Base-by-base conservation (phyloP, 805 yeast species). In the Yamadazyma paraphyllophila region DNA sequence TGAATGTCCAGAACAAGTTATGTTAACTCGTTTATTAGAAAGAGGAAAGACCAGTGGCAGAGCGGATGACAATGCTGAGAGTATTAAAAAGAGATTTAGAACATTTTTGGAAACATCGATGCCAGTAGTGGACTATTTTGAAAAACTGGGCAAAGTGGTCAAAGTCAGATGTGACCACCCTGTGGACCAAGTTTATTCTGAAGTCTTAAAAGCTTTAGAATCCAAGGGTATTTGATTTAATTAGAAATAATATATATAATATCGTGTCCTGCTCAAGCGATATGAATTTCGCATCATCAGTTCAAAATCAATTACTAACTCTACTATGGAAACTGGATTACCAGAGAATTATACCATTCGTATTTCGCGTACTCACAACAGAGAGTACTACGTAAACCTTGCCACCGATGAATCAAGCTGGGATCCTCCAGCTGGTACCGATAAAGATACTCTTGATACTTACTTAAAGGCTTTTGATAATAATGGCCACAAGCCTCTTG, bases 11-110 rank as follows among this genome's bases (percentile, higher is more conserved):
- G 94, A 86, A 64, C 60, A 69, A 34, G 86, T 88, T 44, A 91
- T 92, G 97, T 74, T 90, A 54, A 69, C 78, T 53, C 82, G 99
- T 63, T 76, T 92, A 51, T 70, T 92, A 48, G 87, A 89, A 66
- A 81, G 99, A 66, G 96, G 97, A 26, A 86, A 92, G 73, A 92
- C 97, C 11, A 83, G 94, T 58, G 99, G 99, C 29, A 82, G 99
- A 63, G 63, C 86, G 24, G 99, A 92, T 65, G 99, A 92, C 64
- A 92, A 92, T 66, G 78, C 85, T 46, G 97, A 91, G 62, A 82
- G 92, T 52, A 91, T 94, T 64, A 82, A 77, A 60, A 91, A 94
- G 71, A 81, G 99, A 65, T 92, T 92, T 73, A 80, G 73, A 57
- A 85, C 92, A 10, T 92, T 92, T 58, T 64, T 83, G 35, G 95